These are phyloP conservation scores for Darksidea phi DNA, from an alignment of 495 filamentous ascomycete genomes.

Conservation along the genomic window DNA sequence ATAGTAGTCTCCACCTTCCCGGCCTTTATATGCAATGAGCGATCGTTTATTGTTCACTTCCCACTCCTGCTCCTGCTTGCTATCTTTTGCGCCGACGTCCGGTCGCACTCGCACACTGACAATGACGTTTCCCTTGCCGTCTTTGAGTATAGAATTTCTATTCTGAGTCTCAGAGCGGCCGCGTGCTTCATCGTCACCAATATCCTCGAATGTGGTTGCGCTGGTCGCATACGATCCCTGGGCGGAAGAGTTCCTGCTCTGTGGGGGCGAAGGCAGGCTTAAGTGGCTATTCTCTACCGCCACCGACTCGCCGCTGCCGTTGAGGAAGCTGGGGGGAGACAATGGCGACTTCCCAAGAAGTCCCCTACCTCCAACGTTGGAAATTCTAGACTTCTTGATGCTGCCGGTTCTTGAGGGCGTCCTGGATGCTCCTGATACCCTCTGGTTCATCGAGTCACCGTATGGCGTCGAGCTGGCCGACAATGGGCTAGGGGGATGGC, in stretches of 20 bases:
- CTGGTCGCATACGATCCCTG: conserved; percentile 89
- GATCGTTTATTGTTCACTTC: conserved; percentile 82
- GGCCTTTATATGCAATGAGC: conserved; percentile 77
- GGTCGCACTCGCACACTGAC: conserved; percentile 94
- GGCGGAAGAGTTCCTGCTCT: conserved; percentile 84
- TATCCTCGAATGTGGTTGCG: conserved; percentile 81
- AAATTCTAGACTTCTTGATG: conserved; percentile 32
- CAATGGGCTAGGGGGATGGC: conserved; percentile 60
- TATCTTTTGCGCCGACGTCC: conserved; percentile 63
- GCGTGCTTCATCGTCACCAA: conserved; percentile 51
- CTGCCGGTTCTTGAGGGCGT: conserved; percentile 43
- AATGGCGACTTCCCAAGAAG: conserved; percentile 32
- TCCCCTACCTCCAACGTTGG: conserved; percentile 22
- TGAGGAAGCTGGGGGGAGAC: conserved; percentile 66
- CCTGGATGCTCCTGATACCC: conserved; percentile 33
- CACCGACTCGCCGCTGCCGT: conserved; percentile 73
- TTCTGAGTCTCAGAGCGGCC: conserved; percentile 50
- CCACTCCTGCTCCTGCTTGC: conserved; percentile 81
- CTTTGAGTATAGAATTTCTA: conserved; percentile 38
- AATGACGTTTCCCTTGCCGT: conserved; percentile 90
- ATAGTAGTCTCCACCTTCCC: conserved; percentile 87
- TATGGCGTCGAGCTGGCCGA: conserved; percentile 45
- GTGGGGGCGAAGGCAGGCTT: conserved; percentile 73
- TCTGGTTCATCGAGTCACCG: conserved; percentile 30
- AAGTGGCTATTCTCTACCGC: conserved; percentile 60